Conservation (phyloP, 2,329 filamentous ascomycete species). For the Mycogone perniciosa region DNA sequence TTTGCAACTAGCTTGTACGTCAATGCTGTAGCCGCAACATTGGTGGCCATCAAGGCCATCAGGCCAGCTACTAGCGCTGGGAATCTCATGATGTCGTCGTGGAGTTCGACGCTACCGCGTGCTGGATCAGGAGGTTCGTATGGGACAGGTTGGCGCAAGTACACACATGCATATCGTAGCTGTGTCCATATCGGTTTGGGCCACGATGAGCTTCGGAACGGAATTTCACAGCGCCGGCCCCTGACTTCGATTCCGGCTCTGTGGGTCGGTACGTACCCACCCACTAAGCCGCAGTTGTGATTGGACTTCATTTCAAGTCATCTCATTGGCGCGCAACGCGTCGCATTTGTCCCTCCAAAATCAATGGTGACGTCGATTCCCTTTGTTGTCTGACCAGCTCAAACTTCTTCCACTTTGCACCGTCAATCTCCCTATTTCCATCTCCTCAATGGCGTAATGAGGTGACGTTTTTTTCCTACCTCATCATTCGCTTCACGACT, state of each 20-base stretch:
- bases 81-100: conserved; percentile 54
- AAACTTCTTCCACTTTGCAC: neutral
- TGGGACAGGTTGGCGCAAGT: conserved; percentile 12
- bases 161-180: neutral
- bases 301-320: neutral
- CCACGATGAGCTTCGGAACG: conserved; percentile 18
- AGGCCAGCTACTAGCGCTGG: conserved; percentile 58
- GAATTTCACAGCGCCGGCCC: conserved; percentile 18
- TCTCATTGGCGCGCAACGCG: conserved; percentile 11
- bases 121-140: conserved; percentile 13
- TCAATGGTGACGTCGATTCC: conserved; percentile 11
- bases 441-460: conserved; percentile 7
- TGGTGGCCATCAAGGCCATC: conserved; percentile 62
- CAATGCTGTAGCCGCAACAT: conserved; percentile 79
- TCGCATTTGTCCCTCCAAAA: neutral
- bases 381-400: neutral
- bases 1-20: conserved; percentile 88
- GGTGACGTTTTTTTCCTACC: conserved; percentile 2
- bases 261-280: conserved; percentile 3
- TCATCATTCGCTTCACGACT: neutral
- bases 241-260: neutral
- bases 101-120: conserved; percentile 23
- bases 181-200: conserved; percentile 6
- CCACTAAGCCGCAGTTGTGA: conserved; percentile 10
- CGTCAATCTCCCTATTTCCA: neutral